phyloP scores from a whole-genome alignment of 179 eudicot species.

The Dionaea muscipula region DNA sequence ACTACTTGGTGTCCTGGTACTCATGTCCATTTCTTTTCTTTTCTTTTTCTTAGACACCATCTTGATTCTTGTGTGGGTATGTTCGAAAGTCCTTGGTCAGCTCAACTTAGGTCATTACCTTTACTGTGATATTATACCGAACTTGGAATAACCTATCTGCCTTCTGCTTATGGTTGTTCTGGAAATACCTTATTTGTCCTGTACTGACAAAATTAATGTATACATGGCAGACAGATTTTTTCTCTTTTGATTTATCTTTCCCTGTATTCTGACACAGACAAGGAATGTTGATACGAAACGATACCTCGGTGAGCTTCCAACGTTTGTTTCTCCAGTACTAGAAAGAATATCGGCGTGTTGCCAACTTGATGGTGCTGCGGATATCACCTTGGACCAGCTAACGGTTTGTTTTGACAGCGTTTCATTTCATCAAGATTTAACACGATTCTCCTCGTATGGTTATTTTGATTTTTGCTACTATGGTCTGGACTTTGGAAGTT shows the following conservation, averaged over 20 bases:
- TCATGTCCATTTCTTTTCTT: no score
- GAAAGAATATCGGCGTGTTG: slow-evolving; percentile 40
- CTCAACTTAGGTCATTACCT: no score
- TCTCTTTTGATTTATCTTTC: background rate
- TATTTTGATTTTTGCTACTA: background rate
- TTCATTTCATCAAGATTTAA: background rate
- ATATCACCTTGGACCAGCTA: slow-evolving; percentile 54
- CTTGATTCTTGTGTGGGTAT: no score
- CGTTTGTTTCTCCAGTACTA: slow-evolving; percentile 51
- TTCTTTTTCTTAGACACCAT: no score
- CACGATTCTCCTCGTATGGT: background rate
- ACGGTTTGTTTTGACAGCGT: slow-evolving; percentile 35
- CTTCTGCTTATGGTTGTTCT: slow-evolving; percentile 1
- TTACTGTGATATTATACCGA: no score
- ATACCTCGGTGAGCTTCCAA: slow-evolving; percentile 72
- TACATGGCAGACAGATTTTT: no score
- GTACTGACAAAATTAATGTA: no score
- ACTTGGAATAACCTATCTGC: no score
- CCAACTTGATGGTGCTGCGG: slow-evolving; percentile 32
- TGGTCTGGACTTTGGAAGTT: background rate
- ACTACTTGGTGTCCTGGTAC: no score
- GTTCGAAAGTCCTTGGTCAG: no score
- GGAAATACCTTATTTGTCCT: no score
- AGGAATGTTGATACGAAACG: slow-evolving; percentile 64
- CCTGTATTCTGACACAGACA: slow-evolving; percentile 38